A percentile compares a stretch with the other conserved stretches of the same genome.
These are phyloP conservation scores for Pestalotiopsis sp. DNA, from an alignment of 2,329 filamentous ascomycete genomes.

Conservation along the genomic window DNA sequence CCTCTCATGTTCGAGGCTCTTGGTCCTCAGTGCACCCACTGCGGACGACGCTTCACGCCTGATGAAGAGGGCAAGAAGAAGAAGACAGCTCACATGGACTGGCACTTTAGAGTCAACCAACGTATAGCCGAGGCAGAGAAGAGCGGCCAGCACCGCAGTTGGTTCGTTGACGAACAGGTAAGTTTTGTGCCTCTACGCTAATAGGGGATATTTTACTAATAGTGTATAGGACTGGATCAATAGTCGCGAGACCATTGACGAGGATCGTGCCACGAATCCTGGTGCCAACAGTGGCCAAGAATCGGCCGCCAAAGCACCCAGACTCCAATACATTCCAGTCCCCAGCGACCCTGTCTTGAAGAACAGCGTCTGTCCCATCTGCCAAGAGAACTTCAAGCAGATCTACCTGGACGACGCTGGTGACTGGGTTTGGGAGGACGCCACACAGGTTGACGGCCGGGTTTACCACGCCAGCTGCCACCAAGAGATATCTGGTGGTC, in stretches of 20 bases:
- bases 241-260: conserved; percentile 78
- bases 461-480: conserved; percentile 92
- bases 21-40: conserved; percentile 87
- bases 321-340: conserved; percentile 77
- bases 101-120: conserved; percentile 95
- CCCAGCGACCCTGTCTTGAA: conserved; percentile 76
- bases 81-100: conserved; percentile 93
- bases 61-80: conserved; percentile 79
- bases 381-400: conserved; percentile 92
- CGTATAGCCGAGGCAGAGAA: conserved; percentile 85
- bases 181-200: conserved; percentile 30
- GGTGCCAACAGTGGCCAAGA: conserved; percentile 43
- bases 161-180: conserved; percentile 90
- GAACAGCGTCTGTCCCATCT: conserved; percentile 87
- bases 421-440: conserved; percentile 97
- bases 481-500: conserved; percentile 68
- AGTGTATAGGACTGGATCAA: conserved; percentile 80
- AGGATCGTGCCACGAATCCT: conserved; percentile 46
- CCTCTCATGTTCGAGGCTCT: conserved; percentile 77
- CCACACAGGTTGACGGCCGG: conserved; percentile 74
- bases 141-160: conserved; percentile 86
- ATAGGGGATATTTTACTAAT: conserved; percentile 28
- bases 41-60: conserved; percentile 81
- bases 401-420: conserved; percentile 91
- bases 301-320: conserved; percentile 48